Evolutionary conservation across 805 yeast genomes (phyloP), one percentile per base, ranked within the genome.

Genomic region (Candida tammaniensis): DNA sequence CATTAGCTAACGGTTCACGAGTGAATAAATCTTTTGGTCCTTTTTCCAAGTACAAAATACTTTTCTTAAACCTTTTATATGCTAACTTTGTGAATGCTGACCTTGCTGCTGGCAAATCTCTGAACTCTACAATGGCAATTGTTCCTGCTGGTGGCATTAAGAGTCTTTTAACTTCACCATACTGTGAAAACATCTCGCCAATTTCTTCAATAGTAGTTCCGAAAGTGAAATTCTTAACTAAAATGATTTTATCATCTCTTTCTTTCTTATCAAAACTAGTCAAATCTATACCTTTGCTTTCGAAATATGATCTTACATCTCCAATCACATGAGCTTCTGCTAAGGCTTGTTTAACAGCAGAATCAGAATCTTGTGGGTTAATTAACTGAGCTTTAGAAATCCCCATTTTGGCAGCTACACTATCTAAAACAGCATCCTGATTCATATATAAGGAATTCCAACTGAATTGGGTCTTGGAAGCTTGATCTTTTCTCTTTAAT

Each of bases 141-240:
- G 96, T 88, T 7, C 97, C 98, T 5, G 94, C 84, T 5, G 96
- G 96, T 11, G 98, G 98, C 87, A 93, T 85, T 42, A 93, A 61
- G 12, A 88, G 69, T 47, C 96, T 73, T 43, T 78, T 79, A 17
- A 93, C 51, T 43, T 82, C 82, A 35, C 98, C 98, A 58, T 76
- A 79, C 24, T 80, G 81, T 2, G 82, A 59, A 51, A 93, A 93
- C 50, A 91, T 54, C 42, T 86, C 96, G 15, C 87, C 80, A 19
- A 93, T 57, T 48, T 93, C 98, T 39, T 78, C 84, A 12, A 71
- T 64, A 0, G 86, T 77, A 1, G 97, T 89, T 16, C 93, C 95
- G 57, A 64, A 85, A 10, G 96, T 95, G 52, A 93, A 84, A 59
- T 93, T 93, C 63, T 93, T 93, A 17, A 87, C 86, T 33, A 93